Base-by-base conservation (phyloP, 805 yeast genomes). In the Starmera caribaea region DNA sequence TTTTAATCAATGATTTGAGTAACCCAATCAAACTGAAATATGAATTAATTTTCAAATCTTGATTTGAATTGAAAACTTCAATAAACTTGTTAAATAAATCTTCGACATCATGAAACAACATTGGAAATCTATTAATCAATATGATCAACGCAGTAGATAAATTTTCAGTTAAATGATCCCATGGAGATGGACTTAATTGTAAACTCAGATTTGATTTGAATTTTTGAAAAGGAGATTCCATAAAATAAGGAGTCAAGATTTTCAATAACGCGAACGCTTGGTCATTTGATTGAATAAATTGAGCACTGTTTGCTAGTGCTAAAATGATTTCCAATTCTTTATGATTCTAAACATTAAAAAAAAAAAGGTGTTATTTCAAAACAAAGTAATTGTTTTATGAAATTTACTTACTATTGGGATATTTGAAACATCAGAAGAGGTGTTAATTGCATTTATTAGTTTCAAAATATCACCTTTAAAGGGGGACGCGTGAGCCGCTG, bases 241-340 rank as follows among this genome's bases (percentile, higher is more conserved):
- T 50, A 33, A 77, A 68, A 47, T 76, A 76, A 2, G 64, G 54
- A 3, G 66, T 45, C 38, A 78, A 55, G 35, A 71, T 68, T 9
- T 63, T 54, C 15, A 77, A 51, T 24, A 66, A 41, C 5, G 57
- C 51, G 12, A 40, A 35, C 1, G 74, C 76, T 36, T 69, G 71
- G 1, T 55, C 51, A 17, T 51, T 47, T 30, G 58, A 59, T 37
- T 57, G 42, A 9, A 63, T 59, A 5, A 42, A 41, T 4, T 68
- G 52, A 10, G 67, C 50, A 44, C 79, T 45, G 11, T 41, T 41
- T 2, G 52, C 65, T n/a, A 77, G 56, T 0, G 82, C 74, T 32
- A 70, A 40, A 38, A 78, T 54, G 11, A 73, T 67, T 48, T 78
- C 83, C 52, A 70, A 65, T 44, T 78, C 82, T 41, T 69, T 72